Conservation (phyloP, 495 filamentous ascomycete species). For the Penicillium pulvis region DNA sequence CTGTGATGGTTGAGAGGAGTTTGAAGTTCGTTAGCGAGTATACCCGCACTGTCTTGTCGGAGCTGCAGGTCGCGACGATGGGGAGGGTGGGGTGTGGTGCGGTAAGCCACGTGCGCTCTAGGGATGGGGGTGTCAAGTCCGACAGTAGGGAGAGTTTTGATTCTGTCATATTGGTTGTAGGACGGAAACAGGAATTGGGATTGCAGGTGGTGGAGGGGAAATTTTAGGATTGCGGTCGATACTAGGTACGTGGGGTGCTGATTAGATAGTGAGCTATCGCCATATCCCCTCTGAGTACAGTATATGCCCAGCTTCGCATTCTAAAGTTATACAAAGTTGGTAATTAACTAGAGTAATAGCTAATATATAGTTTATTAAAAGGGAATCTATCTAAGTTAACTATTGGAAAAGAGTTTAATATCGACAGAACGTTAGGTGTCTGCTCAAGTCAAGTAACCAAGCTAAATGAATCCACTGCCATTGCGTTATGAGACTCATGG, state of each 20-base stretch:
- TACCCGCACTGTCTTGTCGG: slow-evolving; percentile 80
- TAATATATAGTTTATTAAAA: too few species aligned
- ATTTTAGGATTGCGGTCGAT: slow-evolving; percentile 10
- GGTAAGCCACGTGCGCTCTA: slow-evolving; percentile 80
- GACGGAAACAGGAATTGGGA: not conserved
- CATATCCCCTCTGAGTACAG: too few species aligned
- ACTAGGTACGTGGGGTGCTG: slow-evolving; percentile 10
- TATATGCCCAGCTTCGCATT: too few species aligned
- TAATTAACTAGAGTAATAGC: too few species aligned
- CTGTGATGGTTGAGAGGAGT: slow-evolving; percentile 74
- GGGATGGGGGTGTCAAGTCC: slow-evolving; percentile 60
- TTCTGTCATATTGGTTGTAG: slow-evolving; percentile 5
- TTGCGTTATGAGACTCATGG: too few species aligned
- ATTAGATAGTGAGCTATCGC: slow-evolving; percentile 14
- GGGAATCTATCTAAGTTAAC: too few species aligned
- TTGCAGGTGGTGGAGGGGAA: slow-evolving; percentile 14
- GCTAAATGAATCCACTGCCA: too few species aligned
- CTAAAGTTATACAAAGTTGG: too few species aligned
- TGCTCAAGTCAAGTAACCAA: too few species aligned
- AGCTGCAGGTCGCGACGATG: slow-evolving; percentile 83
- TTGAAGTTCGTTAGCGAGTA: slow-evolving; percentile 82
- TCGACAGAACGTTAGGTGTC: too few species aligned
- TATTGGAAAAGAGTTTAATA: too few species aligned
- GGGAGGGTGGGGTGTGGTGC: slow-evolving; percentile 85
- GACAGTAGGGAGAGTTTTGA: slow-evolving; percentile 31